Conservation (phyloP, 176 grass and related monocot genomes). For the Triticum monococcum region DNA sequence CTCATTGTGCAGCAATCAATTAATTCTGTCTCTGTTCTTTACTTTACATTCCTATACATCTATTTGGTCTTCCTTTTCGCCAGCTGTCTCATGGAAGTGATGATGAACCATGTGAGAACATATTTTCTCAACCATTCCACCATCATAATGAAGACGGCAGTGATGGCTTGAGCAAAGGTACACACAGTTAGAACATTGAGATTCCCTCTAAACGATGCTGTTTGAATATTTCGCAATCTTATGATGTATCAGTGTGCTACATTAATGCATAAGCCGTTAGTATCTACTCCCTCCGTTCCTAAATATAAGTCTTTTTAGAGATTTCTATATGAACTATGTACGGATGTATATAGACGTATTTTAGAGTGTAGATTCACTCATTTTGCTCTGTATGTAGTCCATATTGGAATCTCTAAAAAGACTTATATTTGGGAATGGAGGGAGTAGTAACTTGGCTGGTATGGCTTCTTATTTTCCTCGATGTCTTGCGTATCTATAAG, state of each 20-base stretch:
- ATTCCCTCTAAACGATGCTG: not conserved
- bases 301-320: too few species aligned
- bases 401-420: too few species aligned
- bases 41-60: not conserved
- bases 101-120: constrained; percentile 43
- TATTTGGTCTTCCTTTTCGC: not conserved
- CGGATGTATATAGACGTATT: too few species aligned
- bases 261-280: not conserved
- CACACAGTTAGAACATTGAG: not conserved
- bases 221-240: not conserved
- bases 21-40: not conserved
- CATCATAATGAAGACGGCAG: constrained; percentile 56
- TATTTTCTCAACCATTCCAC: constrained; percentile 91
- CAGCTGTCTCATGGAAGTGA: constrained; percentile 46
- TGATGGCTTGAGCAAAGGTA: constrained; percentile 23
- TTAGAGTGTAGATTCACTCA: too few species aligned
- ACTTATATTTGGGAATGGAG: too few species aligned
- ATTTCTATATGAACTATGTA: too few species aligned
- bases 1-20: not conserved
- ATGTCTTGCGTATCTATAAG: not conserved
- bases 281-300: not conserved
- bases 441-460: not conserved
- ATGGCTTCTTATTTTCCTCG: not conserved
- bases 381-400: too few species aligned
- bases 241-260: not conserved